Evolutionary conservation across 2,329 filamentous ascomycete species (phyloP), one percentile per base, ranked within the genome.

Genomic region (Westerdykella sp.): DNA sequence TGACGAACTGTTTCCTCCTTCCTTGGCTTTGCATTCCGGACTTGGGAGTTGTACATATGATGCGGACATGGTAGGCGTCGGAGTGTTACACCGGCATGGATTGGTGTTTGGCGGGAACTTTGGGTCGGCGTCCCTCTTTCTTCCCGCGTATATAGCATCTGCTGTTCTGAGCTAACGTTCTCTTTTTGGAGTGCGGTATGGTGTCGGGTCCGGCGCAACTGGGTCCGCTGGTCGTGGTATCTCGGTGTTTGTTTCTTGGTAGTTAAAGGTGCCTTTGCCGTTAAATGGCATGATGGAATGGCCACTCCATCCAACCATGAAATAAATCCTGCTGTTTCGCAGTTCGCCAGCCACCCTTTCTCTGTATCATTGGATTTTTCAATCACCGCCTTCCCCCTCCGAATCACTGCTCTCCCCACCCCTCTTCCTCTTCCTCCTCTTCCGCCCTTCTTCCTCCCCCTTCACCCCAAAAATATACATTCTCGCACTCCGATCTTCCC

Each of bases 401-500:
- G 46, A 48, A 31, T 51, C 50, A 38, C 30, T 49, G 37, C 37
- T 46, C 42, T 11, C 43, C 43, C 32, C 41, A 31, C 16, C 46
- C 44, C 50, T 50, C 44, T 45, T 55, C 49, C 40, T 38, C 42
- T 41, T 45, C 30, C 14, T 40, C 25, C 43, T 28, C 36, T 57
- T 54, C 36, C 54, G 56, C 21, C 55, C 56, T 6, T 46, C 51
- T 41, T 56, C 53, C 12, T 49, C 53, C 30, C 51, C 59, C 3
- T 56, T 44, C 51, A 64, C 65, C 47, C 68, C 62, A 55, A 74
- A 74, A 1, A 73, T 62, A 60, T 68, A 75, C 49, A 68, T 70
- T 47, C 72, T 63, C 45, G 71, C 70, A 30, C 63, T 62, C 36
- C 73, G 58, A 34, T 73, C 69, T 51, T 75, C 72, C 0, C 72